phyloP scores from a whole-genome alignment of 345 rosid genomes.

The Geranium brycei region DNA sequence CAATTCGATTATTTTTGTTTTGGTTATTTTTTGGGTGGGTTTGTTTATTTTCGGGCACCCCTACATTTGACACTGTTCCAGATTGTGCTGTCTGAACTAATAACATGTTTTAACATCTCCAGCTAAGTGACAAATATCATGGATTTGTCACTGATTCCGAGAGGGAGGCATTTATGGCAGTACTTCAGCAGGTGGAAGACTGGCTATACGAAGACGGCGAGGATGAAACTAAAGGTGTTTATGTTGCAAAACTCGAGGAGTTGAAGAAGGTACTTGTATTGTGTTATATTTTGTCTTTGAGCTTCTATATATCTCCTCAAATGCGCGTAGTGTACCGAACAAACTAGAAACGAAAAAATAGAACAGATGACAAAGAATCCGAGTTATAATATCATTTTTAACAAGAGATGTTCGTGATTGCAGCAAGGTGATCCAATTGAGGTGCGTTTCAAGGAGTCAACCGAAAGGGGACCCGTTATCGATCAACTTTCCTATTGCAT shows the following conservation, averaged over 20 bases:
- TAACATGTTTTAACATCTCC: slow-evolving; percentile 13
- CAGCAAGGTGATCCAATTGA: slow-evolving; percentile 93
- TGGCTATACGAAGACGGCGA: slow-evolving; percentile 99
- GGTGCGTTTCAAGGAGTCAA: slow-evolving; percentile 58
- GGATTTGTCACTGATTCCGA: slow-evolving; percentile 59
- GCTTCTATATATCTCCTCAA: not conserved
- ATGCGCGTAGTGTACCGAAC: not conserved
- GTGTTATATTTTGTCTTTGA: not conserved
- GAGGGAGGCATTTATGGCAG: slow-evolving; percentile 48
- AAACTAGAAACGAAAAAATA: no score
- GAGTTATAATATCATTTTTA: not conserved
- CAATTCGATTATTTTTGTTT: no score
- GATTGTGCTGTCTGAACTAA: not conserved
- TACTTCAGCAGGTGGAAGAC: slow-evolving; percentile 79
- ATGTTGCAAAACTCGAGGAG: slow-evolving; percentile 83
- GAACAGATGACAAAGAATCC: no score
- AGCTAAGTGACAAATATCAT: slow-evolving; percentile 72
- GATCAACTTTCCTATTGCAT: slow-evolving; percentile 67
- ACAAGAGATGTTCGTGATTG: not conserved
- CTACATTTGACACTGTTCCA: not conserved
- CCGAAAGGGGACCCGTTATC: slow-evolving; percentile 65
- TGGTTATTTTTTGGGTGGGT: no score
- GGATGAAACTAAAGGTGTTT: slow-evolving; percentile 95
- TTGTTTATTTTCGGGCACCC: no score
- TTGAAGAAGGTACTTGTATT: slow-evolving; percentile 58